Base-by-base conservation (phyloP, 2,329 filamentous ascomycete species). In the Clarireedia monteithiana region DNA sequence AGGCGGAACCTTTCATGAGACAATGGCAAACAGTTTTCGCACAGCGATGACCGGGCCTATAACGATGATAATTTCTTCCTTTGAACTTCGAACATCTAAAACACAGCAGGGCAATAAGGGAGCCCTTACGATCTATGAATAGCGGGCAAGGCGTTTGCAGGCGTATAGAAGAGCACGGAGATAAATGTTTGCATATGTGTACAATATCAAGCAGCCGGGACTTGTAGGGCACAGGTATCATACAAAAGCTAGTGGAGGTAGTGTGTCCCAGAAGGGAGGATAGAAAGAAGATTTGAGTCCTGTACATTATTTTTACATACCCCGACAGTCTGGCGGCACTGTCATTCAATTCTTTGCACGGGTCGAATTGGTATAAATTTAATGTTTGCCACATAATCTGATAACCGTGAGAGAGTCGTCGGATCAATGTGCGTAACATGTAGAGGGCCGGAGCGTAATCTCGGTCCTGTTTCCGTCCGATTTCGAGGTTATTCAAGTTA, bases 1-100 rank as follows among this genome's bases (percentile, higher is more conserved):
- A 92, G 69, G 84, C 91, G 27, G 66, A 67, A 44, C 64, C 62
- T 23, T 70, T 65, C 48, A 66, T 63, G 26, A 67, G 63, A 40
- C 64, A 69, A 61, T 70, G 68, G 68, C 62, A 60, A 48, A 66
- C 66, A 23, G 59, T 65, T 26, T 70, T 70, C 55, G 60, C 63
- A 23, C 54, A 57, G 60, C 61, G 61, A 64, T 58, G 39, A 55
- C 45, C 26, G 12, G 30, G 26, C 26, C 38, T 30, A 34, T 40
- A 38, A 58, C 56, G 58, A 60, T 59, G 60, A 63, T 56, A 40
- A 60, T 52, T 50, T 50, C 45, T 50, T 36, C 39, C 50, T 47
- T 24, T 40, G 30, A 30, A 39, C 46, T 50, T 46, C 36, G 27
- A 55, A 50, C 48, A 55, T 52, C 36, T 52, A 47, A 34, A 55